Conservation (phyloP, 169 alveolate genomes). For the Plasmodium knowlesi region DNA sequence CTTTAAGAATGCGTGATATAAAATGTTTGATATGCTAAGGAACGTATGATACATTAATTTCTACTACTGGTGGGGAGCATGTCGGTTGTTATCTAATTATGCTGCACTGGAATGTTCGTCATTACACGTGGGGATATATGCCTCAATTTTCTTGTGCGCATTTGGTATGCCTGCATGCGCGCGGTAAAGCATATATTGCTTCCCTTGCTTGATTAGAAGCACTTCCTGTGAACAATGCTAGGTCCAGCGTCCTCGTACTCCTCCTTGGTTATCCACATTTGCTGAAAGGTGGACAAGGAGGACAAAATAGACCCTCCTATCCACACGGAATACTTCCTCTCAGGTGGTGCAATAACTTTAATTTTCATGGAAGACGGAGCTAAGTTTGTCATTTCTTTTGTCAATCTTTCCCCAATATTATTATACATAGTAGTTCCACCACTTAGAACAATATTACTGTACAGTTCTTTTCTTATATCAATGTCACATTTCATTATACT, state of each 20-base stretch:
- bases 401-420: constrained; percentile 97
- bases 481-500: constrained; percentile 97
- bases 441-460: constrained; percentile 95
- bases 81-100: neutral
- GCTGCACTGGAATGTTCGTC: neutral
- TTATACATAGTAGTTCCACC: constrained; percentile 98
- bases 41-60: neutral
- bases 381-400: constrained; percentile 96
- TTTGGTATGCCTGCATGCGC: neutral
- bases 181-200: neutral
- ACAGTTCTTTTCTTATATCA: constrained; percentile 96
- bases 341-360: constrained; percentile 99
- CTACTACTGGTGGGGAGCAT: neutral
- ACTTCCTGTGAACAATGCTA: constrained; percentile 97
- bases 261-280: constrained; percentile 98
- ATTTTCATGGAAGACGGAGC: constrained; percentile 98
- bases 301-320: constrained; percentile 98
- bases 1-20: neutral
- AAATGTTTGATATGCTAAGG: neutral
- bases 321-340: constrained; percentile 98
- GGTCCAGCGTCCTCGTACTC: constrained; percentile 99
- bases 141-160: neutral
- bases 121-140: neutral
- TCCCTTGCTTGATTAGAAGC: constrained; percentile 86
- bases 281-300: constrained; percentile 96